Conservation (phyloP, 306 rosid genomes). For the Citrullus mucosospermus region DNA sequence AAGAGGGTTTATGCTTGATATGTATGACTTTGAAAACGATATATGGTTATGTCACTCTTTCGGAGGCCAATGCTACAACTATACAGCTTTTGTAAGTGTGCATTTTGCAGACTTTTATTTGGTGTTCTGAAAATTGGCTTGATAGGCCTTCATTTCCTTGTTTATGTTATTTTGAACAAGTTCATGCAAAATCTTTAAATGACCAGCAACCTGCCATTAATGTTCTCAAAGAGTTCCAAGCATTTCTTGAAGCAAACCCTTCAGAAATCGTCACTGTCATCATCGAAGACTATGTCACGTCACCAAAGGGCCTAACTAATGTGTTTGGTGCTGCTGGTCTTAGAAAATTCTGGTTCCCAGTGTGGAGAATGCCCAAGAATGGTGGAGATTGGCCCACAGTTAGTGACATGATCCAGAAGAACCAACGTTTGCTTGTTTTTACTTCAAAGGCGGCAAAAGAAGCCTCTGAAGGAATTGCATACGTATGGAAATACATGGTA, state of each 20-base stretch:
- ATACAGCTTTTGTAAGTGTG: conserved; percentile 80
- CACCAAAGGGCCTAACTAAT: conserved; percentile 75
- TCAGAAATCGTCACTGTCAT: conserved; percentile 70
- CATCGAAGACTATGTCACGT: conserved; percentile 81
- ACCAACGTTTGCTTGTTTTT: conserved; percentile 76
- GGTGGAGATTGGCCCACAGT: conserved; percentile 86
- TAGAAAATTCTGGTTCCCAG: conserved; percentile 79
- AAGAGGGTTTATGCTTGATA: conserved; percentile 84
- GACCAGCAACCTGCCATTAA: conserved; percentile 76
- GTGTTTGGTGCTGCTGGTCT: conserved; percentile 89
- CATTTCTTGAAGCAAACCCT: conserved; percentile 67
- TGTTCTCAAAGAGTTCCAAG: conserved; percentile 63
- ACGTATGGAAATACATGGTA: conserved; percentile 70
- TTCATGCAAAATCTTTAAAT: neutral
- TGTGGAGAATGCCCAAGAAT: conserved; percentile 70
- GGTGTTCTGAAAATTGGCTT: neutral
- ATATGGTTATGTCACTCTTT: conserved; percentile 79
- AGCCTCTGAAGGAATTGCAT: conserved; percentile 83
- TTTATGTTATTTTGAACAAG: neutral
- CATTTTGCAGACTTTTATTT: neutral
- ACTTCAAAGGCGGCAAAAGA: conserved; percentile 73
- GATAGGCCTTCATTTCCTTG: neutral
- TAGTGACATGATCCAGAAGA: conserved; percentile 59
- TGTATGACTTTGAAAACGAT: conserved; percentile 73
- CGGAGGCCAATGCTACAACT: conserved; percentile 67